Evolutionary conservation across 2,329 filamentous ascomycete species (phyloP).

Genomic region (Colletotrichum sublineola): DNA sequence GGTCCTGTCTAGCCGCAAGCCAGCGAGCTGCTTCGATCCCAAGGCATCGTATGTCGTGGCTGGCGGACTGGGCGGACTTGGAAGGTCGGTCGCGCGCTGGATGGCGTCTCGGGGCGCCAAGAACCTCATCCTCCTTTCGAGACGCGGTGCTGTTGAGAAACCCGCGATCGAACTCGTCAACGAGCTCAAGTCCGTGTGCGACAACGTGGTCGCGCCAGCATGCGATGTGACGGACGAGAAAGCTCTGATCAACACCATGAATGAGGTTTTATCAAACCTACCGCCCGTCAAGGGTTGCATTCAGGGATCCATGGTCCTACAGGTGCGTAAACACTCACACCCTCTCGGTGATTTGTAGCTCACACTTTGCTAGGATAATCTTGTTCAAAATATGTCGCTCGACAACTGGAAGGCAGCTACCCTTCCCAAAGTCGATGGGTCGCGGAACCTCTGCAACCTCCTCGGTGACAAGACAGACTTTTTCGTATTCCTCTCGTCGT

Average conservation of each 20-base stretch:
- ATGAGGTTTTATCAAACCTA: slow-evolving; percentile 10
- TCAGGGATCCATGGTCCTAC: slow-evolving; percentile 45
- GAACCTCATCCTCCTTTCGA: slow-evolving; percentile 49
- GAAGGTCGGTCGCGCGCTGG: slow-evolving; percentile 45
- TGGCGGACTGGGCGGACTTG: slow-evolving; percentile 47
- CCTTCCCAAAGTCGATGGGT: slow-evolving; percentile 53
- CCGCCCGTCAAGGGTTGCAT: slow-evolving; percentile 40
- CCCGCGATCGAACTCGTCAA: slow-evolving; percentile 42
- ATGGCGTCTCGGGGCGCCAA: slow-evolving; percentile 47
- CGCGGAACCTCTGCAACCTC: slow-evolving; percentile 48
- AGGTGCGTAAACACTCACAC: slow-evolving; percentile 28
- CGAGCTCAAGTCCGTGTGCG: slow-evolving; percentile 33
- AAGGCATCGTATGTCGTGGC: slow-evolving; percentile 36
- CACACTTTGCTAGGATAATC: slow-evolving; percentile 35
- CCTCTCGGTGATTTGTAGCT: not conserved
- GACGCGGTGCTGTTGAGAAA: slow-evolving; percentile 45
- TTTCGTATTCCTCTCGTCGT: slow-evolving; percentile 53
- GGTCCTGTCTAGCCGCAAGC: slow-evolving; percentile 24
- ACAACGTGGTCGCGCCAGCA: slow-evolving; percentile 32
- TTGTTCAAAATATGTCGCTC: slow-evolving; percentile 40
- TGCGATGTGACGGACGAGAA: slow-evolving; percentile 43
- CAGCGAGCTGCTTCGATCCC: slow-evolving; percentile 25
- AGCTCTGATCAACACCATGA: slow-evolving; percentile 14
- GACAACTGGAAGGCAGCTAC: slow-evolving; percentile 41
- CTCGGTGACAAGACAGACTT: slow-evolving; percentile 51